These are phyloP conservation scores for Sporothrix sp. DNA, from an alignment of 2,329 filamentous ascomycete genomes.

Conservation along the genomic window DNA sequence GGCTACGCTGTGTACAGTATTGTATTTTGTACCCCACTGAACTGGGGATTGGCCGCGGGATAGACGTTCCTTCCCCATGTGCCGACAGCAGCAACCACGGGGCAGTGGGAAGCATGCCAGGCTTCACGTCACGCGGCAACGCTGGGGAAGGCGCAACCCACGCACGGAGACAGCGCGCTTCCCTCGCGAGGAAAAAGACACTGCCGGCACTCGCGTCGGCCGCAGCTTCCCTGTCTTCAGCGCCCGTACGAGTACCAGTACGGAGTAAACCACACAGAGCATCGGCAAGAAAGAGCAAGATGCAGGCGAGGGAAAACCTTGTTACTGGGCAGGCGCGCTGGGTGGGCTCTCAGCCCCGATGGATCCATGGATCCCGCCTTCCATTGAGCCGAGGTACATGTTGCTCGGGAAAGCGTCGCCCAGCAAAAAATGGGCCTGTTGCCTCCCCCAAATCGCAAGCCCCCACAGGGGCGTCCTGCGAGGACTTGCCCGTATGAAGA, in stretches of 20 bases:
- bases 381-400: constrained; percentile 14
- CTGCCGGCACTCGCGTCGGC: constrained; percentile 1
- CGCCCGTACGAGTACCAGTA: background rate
- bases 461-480: background rate
- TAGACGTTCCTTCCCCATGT: constrained; percentile 2
- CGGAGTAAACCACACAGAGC: background rate
- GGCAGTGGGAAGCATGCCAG: background rate
- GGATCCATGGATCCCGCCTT: constrained; percentile 6
- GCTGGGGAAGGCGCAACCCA: background rate
- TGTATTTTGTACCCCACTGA: background rate
- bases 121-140: background rate
- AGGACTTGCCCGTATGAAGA: no score
- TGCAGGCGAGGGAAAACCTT: background rate
- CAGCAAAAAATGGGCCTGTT: background rate
- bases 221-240: background rate
- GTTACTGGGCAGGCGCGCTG: background rate
- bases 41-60: background rate
- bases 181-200: background rate
- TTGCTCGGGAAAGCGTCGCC: background rate
- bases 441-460: background rate
- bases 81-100: background rate
- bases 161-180: background rate
- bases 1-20: background rate
- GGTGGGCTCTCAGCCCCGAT: background rate
- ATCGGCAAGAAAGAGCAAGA: background rate